These are phyloP conservation scores for Pseudozyma sp. DNA, from an alignment of 1,284 basidiomycete species.

Conservation along the genomic window DNA sequence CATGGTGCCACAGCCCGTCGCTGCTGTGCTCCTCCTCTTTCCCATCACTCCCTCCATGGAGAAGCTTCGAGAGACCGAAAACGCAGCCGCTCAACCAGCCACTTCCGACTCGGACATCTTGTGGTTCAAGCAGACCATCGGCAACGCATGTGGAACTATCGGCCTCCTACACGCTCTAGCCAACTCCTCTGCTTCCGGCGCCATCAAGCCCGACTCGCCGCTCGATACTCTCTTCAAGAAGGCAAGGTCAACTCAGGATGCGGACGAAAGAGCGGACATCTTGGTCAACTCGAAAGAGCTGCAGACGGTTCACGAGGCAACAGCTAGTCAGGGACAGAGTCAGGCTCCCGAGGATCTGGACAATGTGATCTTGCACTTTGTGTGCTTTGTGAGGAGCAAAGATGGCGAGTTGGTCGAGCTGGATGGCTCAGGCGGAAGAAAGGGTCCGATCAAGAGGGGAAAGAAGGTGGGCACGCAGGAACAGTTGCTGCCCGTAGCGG, in stretches of 20 bases:
- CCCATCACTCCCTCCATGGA: conserved; percentile 69
- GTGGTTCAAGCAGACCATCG: conserved; percentile 68
- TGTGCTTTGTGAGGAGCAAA: conserved; percentile 62
- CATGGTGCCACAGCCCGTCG: conserved; percentile 70
- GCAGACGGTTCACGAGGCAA: conserved; percentile 52
- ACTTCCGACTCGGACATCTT: conserved; percentile 33
- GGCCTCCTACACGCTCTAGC: conserved; percentile 66
- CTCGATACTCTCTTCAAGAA: conserved; percentile 54
- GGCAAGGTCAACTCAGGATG: conserved; percentile 35
- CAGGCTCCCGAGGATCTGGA: conserved; percentile 62
- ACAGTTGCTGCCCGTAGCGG: conserved; percentile 46
- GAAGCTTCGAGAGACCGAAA: conserved; percentile 38
- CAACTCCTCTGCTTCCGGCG: conserved; percentile 54
- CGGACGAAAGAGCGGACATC: conserved; percentile 37
- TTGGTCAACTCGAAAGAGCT: conserved; percentile 49
- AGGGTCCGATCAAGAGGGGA: conserved; percentile 58
- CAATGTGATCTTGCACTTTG: conserved; percentile 66
- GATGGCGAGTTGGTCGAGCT: conserved; percentile 61
- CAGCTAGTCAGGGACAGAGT: conserved; percentile 61
- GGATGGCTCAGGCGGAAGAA: conserved; percentile 57
- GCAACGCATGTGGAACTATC: conserved; percentile 69
- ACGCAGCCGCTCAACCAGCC: conserved; percentile 22
- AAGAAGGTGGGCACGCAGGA: conserved; percentile 42
- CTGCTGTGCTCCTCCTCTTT: conserved; percentile 72
- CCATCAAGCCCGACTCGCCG: conserved; percentile 48